phyloP scores from a whole-genome alignment of 768 basidiomycete genomes.

The Auriscalpium microsporum region DNA sequence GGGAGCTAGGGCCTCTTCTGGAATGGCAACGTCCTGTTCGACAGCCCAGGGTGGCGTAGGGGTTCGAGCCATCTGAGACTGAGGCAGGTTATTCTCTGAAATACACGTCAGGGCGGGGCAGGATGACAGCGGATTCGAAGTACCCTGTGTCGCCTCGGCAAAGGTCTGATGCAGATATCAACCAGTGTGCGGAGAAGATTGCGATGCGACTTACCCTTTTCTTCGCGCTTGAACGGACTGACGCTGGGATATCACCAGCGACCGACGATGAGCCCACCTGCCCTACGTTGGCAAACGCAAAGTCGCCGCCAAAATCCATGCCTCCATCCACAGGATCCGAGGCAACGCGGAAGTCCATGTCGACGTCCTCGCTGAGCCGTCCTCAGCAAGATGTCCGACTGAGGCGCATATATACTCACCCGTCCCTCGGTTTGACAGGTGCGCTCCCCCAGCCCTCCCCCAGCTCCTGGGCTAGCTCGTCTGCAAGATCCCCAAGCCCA shows the following conservation, averaged over 20 bases:
- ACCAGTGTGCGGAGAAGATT: background rate
- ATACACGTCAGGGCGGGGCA: background rate
- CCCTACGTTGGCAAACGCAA: constrained; percentile 10
- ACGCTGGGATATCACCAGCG: background rate
- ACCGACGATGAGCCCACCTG: background rate
- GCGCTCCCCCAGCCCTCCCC: constrained; percentile 56
- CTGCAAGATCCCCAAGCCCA: constrained; percentile 54
- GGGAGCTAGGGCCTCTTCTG: background rate
- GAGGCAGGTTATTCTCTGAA: background rate
- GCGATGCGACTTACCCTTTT: constrained; percentile 8
- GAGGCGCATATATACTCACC: constrained; percentile 6
- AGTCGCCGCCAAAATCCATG: constrained; percentile 21
- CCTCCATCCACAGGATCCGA: constrained; percentile 15
- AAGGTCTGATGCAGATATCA: constrained; percentile 4
- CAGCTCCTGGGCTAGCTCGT: constrained; percentile 67
- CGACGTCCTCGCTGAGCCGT: background rate
- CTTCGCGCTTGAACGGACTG: background rate
- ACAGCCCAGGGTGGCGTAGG: constrained; percentile 8
- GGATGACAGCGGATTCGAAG: background rate
- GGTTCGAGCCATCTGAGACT: background rate
- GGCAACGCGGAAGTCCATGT: constrained; percentile 3
- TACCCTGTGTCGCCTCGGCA: constrained; percentile 2
- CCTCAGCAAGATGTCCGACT: background rate
- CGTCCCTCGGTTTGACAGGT: constrained; percentile 19
- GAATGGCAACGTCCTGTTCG: background rate